Evolutionary conservation across 495 filamentous ascomycete genomes (phyloP), one percentile per base, ranked within the genome.

Genomic region (Halenospora varia): DNA sequence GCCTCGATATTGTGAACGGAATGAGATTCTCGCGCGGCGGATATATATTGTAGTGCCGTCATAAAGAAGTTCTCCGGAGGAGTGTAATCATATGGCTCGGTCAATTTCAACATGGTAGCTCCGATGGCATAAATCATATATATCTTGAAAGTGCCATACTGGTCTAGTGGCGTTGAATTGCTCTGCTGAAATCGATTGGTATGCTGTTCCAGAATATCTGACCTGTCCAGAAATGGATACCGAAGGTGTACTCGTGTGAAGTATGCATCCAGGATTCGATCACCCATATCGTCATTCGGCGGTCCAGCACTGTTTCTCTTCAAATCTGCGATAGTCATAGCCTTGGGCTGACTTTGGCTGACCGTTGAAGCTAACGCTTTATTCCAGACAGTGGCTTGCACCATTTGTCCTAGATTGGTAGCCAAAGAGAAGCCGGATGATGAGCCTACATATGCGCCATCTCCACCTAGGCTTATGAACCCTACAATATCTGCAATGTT

Each of bases 111-210:
- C 59, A 77, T 70, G 8, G 74, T 78, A 10, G 77, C 73, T 0
- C 77, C 77, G 57, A 80, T 82, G 13, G 76, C 77, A 67, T 82
- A 82, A 1, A 75, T 69, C 60, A 82, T 57, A 50, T 80, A 80
- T 4, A 80, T 62, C 47, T 79, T 77, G 56, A 82, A 82, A 6
- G 79, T 72, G 0, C 73, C 74, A 59, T 75, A 79, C 55, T 72
- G 71, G 46, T 82, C 74, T 20, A 62, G 52, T 46, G 66, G 61
- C 13, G 71, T 77, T 17, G 62, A 66, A 54, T 70, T 74, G 1
- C 70, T 67, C 25, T 80, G 62, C 19, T 63, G 62, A 70, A 73
- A 75, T 24, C 77, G 68, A 25, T 73, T 71, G 18, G 73, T 67
- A 56, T 80, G 77, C 13, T 77, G 59, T 26, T 65, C 64, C 72